These are phyloP conservation scores for Backusella tuberculispora DNA, from an alignment of 192 early-diverging fungal species.

Conservation along the genomic window DNA sequence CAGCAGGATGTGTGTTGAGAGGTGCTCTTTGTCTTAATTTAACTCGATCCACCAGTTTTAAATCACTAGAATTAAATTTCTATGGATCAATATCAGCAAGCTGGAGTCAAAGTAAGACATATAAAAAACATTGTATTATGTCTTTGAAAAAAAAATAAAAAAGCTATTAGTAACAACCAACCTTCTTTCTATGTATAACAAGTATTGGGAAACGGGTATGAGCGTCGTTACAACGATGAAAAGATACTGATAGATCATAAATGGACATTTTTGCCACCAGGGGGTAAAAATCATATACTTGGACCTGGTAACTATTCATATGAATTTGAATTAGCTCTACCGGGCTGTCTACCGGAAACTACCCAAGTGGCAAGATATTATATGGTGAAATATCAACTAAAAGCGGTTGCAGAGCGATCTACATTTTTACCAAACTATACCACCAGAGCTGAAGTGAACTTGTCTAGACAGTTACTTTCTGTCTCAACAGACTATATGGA, in stretches of 20 bases:
- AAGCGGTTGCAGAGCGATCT: slow-evolving; percentile 54
- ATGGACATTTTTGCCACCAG: slow-evolving; percentile 53
- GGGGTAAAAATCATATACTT: slow-evolving; percentile 33
- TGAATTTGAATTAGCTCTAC: slow-evolving; percentile 58
- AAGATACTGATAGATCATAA: slow-evolving; percentile 48
- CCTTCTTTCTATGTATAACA: background rate
- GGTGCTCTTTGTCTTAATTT: slow-evolving; percentile 53
- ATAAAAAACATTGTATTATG: background rate
- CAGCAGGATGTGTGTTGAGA: slow-evolving; percentile 51
- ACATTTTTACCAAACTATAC: slow-evolving; percentile 54
- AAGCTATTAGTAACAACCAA: background rate
- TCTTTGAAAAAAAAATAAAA: background rate
- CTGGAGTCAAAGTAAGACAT: slow-evolving; percentile 44
- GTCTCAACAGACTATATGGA: slow-evolving; percentile 43
- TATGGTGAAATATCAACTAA: slow-evolving; percentile 52
- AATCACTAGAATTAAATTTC: slow-evolving; percentile 52
- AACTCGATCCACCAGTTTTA: slow-evolving; percentile 50
- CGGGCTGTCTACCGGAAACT: slow-evolving; percentile 62
- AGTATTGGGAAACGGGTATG: slow-evolving; percentile 5
- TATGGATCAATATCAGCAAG: slow-evolving; percentile 49
- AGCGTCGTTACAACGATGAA: slow-evolving; percentile 30
- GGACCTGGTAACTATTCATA: slow-evolving; percentile 41
- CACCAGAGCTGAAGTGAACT: slow-evolving; percentile 34
- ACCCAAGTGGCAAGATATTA: slow-evolving; percentile 49
- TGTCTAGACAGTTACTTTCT: slow-evolving; percentile 48